phyloP scores from a whole-genome alignment of 306 rosid genomes.

The Castanea mollissima region DNA sequence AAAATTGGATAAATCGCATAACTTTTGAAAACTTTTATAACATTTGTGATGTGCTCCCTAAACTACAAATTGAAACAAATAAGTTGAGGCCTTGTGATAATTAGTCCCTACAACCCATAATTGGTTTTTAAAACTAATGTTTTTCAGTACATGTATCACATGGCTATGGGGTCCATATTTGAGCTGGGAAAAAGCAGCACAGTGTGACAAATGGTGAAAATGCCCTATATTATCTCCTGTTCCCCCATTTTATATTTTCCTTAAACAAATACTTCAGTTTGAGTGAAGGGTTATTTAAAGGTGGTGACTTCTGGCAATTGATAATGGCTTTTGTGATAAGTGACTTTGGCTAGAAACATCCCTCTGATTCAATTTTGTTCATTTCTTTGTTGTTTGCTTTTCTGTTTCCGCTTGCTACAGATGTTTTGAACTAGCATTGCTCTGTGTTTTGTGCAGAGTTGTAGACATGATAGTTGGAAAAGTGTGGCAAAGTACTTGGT shows the following conservation, averaged over 20 bases:
- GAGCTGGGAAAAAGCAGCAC: background rate
- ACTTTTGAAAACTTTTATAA: background rate
- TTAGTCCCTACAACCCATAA: background rate
- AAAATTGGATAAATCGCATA: background rate
- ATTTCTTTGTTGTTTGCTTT: background rate
- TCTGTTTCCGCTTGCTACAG: conserved; percentile 15
- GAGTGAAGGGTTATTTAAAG: background rate
- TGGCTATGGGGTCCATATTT: background rate
- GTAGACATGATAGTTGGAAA: conserved; percentile 84
- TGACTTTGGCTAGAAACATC: background rate
- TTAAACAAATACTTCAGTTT: background rate
- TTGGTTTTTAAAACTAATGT: background rate
- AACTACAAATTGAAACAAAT: background rate
- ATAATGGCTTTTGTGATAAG: background rate
- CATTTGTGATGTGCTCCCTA: background rate
- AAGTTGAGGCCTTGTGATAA: background rate
- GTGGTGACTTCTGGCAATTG: background rate
- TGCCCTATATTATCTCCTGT: too few relatives aligned
- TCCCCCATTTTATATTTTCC: too few relatives aligned
- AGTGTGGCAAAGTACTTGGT: conserved; percentile 59
- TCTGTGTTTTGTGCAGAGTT: conserved; percentile 64
- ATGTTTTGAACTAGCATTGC: conserved; percentile 10
- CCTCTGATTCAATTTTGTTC: conserved; percentile 9
- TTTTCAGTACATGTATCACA: background rate
- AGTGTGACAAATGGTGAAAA: too few relatives aligned